Evolutionary conservation across 2,329 filamentous ascomycete species (phyloP).

Genomic region (Elsinoe perseae): DNA sequence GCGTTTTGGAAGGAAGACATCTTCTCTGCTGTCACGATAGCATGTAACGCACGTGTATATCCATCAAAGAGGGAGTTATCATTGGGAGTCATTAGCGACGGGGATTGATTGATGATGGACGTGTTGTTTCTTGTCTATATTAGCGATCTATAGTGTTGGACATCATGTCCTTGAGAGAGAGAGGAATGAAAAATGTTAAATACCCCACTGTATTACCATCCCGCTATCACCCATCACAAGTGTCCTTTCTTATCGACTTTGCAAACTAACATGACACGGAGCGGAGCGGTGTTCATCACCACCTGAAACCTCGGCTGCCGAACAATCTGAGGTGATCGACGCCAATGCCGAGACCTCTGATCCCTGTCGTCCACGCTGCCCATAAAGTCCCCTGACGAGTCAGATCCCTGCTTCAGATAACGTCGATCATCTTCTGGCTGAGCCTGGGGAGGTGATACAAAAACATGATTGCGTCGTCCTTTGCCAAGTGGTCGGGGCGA

Average conservation of each 20-base stretch:
- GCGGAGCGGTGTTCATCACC: neutral
- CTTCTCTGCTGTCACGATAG: neutral
- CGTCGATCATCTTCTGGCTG: neutral
- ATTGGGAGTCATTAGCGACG: neutral
- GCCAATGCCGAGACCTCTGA: neutral
- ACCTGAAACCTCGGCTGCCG: neutral
- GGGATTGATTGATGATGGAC: neutral
- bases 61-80: neutral
- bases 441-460: neutral
- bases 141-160: neutral
- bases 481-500: too few species aligned
- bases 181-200: neutral
- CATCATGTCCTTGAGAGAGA: neutral
- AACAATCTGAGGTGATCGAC: neutral
- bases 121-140: constrained; percentile 4
- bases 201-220: neutral
- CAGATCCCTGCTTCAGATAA: neutral
- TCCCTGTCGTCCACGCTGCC: neutral
- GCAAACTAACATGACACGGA: neutral
- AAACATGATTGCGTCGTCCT: neutral
- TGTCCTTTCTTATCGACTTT: neutral
- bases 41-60: constrained; percentile 9
- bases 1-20: neutral
- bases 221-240: neutral
- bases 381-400: too few species aligned